Conservation (phyloP, 1,284 basidiomycete species). For the Cystobasidium pallidum region DNA sequence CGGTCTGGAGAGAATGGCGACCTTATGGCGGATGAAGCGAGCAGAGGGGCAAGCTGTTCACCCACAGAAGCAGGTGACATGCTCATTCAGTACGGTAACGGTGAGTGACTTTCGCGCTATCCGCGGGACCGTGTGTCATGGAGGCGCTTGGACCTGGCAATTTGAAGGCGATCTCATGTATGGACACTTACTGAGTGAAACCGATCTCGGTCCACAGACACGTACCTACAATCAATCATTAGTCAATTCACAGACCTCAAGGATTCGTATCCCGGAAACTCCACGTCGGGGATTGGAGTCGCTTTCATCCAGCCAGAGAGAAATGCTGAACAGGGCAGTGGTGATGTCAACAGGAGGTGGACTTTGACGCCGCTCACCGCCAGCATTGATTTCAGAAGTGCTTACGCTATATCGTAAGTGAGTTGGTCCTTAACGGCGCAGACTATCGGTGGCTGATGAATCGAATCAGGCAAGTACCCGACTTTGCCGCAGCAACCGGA, state of each 20-base stretch:
- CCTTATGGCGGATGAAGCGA: not conserved
- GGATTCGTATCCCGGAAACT: not conserved
- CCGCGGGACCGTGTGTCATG: not conserved
- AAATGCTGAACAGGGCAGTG: not conserved
- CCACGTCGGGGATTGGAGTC: not conserved
- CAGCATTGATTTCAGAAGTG: slow-evolving; percentile 12
- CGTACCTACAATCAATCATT: not conserved
- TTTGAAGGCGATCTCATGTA: not conserved
- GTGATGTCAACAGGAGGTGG: not conserved
- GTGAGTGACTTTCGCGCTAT: not conserved
- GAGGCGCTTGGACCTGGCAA: slow-evolving; percentile 6
- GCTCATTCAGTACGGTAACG: not conserved
- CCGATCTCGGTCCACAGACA: not conserved
- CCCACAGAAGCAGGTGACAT: not conserved
- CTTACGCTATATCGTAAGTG: slow-evolving; percentile 22
- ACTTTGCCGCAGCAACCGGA: not conserved
- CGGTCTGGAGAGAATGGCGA: not conserved
- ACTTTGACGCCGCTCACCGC: slow-evolving; percentile 19
- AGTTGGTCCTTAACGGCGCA: not conserved
- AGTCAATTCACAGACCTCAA: not conserved
- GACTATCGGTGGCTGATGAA: not conserved
- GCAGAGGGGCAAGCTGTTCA: not conserved
- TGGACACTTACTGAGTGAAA: not conserved
- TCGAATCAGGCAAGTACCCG: not conserved
- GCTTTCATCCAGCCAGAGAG: not conserved